A percentile compares a stretch with the other conserved stretches of the same genome.
phyloP scores from a whole-genome alignment of 148 eudicot species.

The Cornus controversa region DNA sequence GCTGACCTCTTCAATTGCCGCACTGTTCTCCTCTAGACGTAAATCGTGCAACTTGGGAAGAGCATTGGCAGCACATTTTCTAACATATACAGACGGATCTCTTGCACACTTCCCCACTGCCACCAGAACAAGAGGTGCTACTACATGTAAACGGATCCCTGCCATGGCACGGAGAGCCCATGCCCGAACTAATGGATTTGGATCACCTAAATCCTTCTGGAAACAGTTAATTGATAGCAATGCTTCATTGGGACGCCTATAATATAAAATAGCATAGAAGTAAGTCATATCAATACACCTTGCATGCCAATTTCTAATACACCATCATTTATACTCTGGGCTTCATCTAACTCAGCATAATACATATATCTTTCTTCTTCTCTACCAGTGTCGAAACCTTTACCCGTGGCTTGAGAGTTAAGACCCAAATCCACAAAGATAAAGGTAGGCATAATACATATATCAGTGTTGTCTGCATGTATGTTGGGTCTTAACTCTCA shows the following conservation, averaged over 20 bases:
- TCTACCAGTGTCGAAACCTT: too few relatives aligned
- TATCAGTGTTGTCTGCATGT: too few relatives aligned
- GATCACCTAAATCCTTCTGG: slow-evolving; percentile 96
- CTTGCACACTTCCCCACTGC: slow-evolving; percentile 93
- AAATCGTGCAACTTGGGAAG: slow-evolving; percentile 94
- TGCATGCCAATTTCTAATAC: background rate
- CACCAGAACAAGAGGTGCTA: slow-evolving; percentile 76
- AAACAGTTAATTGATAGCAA: slow-evolving; percentile 91
- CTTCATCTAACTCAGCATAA: background rate
- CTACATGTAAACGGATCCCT: slow-evolving; percentile 91
- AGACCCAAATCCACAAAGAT: too few relatives aligned
- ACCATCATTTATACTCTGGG: background rate
- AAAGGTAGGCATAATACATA: too few relatives aligned
- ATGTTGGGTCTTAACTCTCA: too few relatives aligned
- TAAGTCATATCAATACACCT: slow-evolving; percentile 9
- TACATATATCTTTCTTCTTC: too few relatives aligned
- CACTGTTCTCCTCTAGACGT: slow-evolving; percentile 70
- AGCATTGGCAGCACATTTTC: slow-evolving; percentile 98
- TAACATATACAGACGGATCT: slow-evolving; percentile 96
- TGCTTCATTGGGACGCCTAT: slow-evolving; percentile 98
- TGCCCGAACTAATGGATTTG: slow-evolving; percentile 95
- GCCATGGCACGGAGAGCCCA: slow-evolving; percentile 99
- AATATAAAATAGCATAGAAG: slow-evolving; percentile 12
- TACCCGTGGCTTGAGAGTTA: too few relatives aligned
- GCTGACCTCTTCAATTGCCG: slow-evolving; percentile 79